phyloP scores from a whole-genome alignment of 2,329 filamentous ascomycete species.

The Aspergillus ochraceus region DNA sequence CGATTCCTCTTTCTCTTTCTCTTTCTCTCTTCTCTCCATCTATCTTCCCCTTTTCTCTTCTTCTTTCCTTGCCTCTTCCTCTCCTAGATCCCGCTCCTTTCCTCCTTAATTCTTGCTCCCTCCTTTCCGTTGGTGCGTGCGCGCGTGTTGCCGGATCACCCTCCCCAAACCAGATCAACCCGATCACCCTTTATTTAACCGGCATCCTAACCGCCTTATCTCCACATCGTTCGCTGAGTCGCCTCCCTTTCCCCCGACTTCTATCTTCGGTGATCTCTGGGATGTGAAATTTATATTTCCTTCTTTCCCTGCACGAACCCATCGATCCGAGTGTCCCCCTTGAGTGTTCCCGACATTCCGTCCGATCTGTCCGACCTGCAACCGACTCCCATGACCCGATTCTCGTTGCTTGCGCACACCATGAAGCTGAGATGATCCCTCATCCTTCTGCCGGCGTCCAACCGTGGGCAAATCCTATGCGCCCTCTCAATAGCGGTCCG shows the following conservation, averaged over 20 bases:
- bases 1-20: slow-evolving; percentile 4
- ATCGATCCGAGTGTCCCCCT: background rate
- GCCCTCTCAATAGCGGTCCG: slow-evolving; percentile 31
- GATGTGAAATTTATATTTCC: background rate
- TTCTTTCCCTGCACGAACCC: background rate
- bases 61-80: background rate
- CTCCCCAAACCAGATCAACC: background rate
- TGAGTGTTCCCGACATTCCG: background rate
- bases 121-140: background rate
- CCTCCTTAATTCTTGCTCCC: background rate
- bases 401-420: slow-evolving; percentile 28
- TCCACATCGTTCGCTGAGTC: background rate
- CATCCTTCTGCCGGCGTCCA: slow-evolving; percentile 42
- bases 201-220: background rate
- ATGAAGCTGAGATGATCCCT: slow-evolving; percentile 44
- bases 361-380: slow-evolving; percentile 3
- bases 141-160: background rate
- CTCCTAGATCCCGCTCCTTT: background rate
- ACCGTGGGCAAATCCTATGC: slow-evolving; percentile 37
- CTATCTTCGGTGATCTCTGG: background rate
- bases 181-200: background rate
- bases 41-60: background rate
- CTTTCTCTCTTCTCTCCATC: background rate
- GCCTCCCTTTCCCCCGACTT: background rate
- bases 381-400: slow-evolving; percentile 24